Evolutionary conservation across 176 grass and related monocot species (phyloP).

Genomic region (Musa itinerans): DNA sequence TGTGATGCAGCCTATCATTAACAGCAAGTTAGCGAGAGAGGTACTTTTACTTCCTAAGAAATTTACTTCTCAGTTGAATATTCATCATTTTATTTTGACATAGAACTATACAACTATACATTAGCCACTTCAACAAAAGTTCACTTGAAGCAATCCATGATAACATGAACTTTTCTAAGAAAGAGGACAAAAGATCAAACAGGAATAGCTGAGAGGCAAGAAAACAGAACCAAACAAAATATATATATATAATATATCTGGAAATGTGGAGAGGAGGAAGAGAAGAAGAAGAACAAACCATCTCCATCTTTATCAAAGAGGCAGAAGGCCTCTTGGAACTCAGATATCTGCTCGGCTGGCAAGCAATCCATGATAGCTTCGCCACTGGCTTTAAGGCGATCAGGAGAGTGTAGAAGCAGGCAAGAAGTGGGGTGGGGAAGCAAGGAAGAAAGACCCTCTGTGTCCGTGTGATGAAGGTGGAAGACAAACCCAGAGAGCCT

Average conservation of each 20-base stretch:
- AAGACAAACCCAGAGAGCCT: background rate
- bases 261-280: background rate
- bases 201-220: no score
- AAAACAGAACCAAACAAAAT: no score
- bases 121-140: no score
- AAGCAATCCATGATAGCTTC: conserved; percentile 22
- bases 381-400: background rate
- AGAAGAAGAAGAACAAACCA: conserved; percentile 19
- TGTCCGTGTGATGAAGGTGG: background rate
- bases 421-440: background rate
- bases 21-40: background rate
- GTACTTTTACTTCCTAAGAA: no score
- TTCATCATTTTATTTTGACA: background rate
- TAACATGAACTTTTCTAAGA: no score
- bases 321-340: conserved; percentile 65
- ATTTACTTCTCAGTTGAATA: no score
- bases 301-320: conserved; percentile 94
- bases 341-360: conserved; percentile 41
- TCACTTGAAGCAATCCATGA: no score
- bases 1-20: conserved; percentile 52
- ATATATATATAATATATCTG: background rate
- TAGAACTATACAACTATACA: background rate
- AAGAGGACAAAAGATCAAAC: no score
- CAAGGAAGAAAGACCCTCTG: background rate
- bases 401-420: background rate